A percentile compares a stretch with the other conserved stretches of the same genome.
These are phyloP conservation scores for Ceratocystis harringtonii DNA, from an alignment of 2,329 filamentous ascomycete species.

Conservation along the genomic window DNA sequence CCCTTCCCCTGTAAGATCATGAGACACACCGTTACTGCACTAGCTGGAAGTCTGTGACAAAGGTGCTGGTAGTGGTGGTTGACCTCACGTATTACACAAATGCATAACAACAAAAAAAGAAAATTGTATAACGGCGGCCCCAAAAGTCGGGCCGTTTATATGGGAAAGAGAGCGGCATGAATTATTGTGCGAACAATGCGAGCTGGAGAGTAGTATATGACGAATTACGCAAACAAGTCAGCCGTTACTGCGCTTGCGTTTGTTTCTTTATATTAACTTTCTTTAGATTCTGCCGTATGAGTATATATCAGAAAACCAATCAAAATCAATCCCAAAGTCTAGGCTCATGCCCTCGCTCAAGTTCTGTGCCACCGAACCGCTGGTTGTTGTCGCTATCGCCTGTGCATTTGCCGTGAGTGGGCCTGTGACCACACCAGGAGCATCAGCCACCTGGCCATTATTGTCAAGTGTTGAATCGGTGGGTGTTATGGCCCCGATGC, in stretches of 20 bases:
- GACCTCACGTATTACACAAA: neutral
- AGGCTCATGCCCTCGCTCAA: constrained; percentile 8
- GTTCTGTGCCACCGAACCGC: neutral
- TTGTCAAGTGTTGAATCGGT: constrained; percentile 23
- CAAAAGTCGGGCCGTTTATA: neutral
- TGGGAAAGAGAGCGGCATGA: neutral
- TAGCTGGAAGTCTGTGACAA: neutral
- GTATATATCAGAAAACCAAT: constrained; percentile 17
- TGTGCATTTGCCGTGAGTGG: neutral
- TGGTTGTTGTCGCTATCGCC: neutral
- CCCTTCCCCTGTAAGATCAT: neutral
- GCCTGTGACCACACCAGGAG: neutral
- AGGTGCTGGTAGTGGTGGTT: neutral
- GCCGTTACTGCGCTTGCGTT: neutral
- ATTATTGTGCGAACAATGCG: neutral
- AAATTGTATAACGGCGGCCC: neutral
- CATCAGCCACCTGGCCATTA: constrained; percentile 20
- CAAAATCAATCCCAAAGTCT: constrained; percentile 16
- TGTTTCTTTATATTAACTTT: neutral
- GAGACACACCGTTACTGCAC: neutral
- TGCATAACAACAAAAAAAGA: neutral
- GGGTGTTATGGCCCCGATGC: constrained; percentile 22
- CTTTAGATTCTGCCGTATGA: neutral
- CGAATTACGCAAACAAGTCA: neutral
- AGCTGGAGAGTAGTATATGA: neutral